phyloP scores from a whole-genome alignment of 805 yeast genomes.

The Candida glaebosa region DNA sequence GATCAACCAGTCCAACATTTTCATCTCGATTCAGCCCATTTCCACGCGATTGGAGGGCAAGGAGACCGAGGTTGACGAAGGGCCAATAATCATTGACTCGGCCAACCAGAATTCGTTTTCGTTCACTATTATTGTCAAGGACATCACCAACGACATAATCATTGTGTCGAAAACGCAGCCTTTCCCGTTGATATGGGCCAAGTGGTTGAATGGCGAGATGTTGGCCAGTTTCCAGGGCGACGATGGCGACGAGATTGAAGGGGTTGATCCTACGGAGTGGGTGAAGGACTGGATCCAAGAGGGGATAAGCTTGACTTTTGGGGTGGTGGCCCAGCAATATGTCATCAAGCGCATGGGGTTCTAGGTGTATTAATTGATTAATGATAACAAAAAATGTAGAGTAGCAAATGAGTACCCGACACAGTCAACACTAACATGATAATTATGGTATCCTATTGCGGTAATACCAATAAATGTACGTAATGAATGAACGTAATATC shows the following conservation, averaged over 20 bases:
- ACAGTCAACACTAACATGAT: no score
- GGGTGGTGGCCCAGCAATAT: slow-evolving; percentile 85
- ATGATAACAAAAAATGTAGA: no score
- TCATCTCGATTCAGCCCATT: slow-evolving; percentile 67
- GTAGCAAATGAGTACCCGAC: no score
- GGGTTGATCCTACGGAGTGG: slow-evolving; percentile 42
- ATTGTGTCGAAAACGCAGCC: slow-evolving; percentile 81
- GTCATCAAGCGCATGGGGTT: slow-evolving; percentile 87
- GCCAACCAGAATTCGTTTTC: slow-evolving; percentile 56
- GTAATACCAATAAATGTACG: no score
- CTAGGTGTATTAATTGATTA: no score
- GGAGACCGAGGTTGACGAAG: slow-evolving; percentile 13
- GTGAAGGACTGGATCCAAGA: slow-evolving; percentile 42
- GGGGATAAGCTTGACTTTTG: slow-evolving; percentile 76
- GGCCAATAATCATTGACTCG: slow-evolving; percentile 41
- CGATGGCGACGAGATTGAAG: slow-evolving; percentile 21
- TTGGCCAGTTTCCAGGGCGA: slow-evolving; percentile 17
- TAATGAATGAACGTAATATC: no score
- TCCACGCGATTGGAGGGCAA: slow-evolving; percentile 26
- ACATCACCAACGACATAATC: slow-evolving; percentile 71
- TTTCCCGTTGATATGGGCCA: slow-evolving; percentile 85
- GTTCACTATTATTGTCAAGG: slow-evolving; percentile 74
- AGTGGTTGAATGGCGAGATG: slow-evolving; percentile 71
- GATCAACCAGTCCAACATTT: slow-evolving; percentile 54
- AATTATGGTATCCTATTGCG: no score